A percentile compares a stretch with the other conserved stretches of the same genome.
Evolutionary conservation across 768 basidiomycete species (phyloP).

Genomic region (Trametes villosa): DNA sequence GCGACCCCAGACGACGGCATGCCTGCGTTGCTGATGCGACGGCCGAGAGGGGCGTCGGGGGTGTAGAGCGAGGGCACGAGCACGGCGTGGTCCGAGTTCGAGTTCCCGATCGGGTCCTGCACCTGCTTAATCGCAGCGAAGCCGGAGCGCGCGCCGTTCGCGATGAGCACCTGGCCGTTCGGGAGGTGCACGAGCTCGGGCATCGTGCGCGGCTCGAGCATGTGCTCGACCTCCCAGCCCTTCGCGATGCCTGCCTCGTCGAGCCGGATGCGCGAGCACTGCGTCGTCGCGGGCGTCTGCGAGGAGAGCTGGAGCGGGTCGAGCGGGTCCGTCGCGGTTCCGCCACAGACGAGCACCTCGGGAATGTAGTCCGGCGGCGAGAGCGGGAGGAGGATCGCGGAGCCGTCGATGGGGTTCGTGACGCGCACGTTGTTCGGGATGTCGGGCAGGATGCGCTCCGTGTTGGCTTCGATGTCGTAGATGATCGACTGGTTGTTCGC

Average conservation of each 20-base stretch:
- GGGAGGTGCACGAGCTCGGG: constrained; percentile 82
- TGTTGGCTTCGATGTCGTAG: constrained; percentile 72
- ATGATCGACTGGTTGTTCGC: constrained; percentile 81
- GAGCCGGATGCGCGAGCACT: constrained; percentile 72
- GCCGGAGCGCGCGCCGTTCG: constrained; percentile 75
- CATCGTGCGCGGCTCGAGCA: constrained; percentile 78
- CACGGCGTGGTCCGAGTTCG: constrained; percentile 78
- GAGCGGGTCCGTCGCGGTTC: constrained; percentile 64
- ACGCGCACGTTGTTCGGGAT: constrained; percentile 81
- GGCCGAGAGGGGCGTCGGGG: constrained; percentile 53
- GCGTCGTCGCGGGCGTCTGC: constrained; percentile 70
- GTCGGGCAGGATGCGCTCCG: constrained; percentile 61
- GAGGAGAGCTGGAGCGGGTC: constrained; percentile 68
- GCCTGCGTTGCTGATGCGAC: constrained; percentile 60
- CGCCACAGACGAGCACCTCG: constrained; percentile 78
- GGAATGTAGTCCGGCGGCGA: constrained; percentile 63
- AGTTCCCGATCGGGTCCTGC: constrained; percentile 64
- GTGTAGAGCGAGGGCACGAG: constrained; percentile 70
- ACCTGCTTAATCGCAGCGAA: constrained; percentile 82
- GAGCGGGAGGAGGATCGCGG: constrained; percentile 72
- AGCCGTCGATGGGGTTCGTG: constrained; percentile 83
- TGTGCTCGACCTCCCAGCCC: constrained; percentile 78
- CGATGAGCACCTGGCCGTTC: constrained; percentile 72
- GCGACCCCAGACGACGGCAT: constrained; percentile 71
- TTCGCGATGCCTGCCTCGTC: constrained; percentile 62